A percentile compares a stretch with the other conserved stretches of the same genome.
Conservation (phyloP, 805 yeast genomes). For the Metschnikowia henanensis region DNA sequence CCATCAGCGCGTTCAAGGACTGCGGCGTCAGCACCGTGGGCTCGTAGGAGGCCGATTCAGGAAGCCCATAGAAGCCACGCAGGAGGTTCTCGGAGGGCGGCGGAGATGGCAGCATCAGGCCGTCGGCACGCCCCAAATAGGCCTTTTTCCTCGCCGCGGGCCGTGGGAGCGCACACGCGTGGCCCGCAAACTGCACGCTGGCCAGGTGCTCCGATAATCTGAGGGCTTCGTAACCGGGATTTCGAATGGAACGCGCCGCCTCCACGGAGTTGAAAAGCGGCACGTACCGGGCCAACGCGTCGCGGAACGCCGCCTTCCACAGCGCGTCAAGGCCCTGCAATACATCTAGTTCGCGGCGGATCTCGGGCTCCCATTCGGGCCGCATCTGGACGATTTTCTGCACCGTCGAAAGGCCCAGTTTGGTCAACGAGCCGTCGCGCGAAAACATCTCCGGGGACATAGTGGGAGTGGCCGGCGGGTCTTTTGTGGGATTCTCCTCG, state of each 20-base stretch:
- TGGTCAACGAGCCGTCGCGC: slow-evolving; percentile 32
- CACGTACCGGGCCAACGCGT: slow-evolving; percentile 31
- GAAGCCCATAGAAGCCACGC: not conserved
- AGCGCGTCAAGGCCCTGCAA: slow-evolving; percentile 27
- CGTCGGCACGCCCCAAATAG: not conserved
- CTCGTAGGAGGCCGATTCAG: not conserved
- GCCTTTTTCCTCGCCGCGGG: not conserved
- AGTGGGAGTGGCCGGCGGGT: too few relatives aligned
- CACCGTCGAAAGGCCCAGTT: slow-evolving; percentile 27
- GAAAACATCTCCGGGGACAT: slow-evolving; percentile 28
- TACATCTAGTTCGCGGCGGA: slow-evolving; percentile 26
- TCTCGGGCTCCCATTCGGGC: slow-evolving; percentile 38
- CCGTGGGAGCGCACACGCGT: slow-evolving; percentile 4
- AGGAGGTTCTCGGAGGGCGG: slow-evolving; percentile 3
- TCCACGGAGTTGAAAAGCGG: slow-evolving; percentile 30
- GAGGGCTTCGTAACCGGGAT: slow-evolving; percentile 31
- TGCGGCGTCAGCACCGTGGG: slow-evolving; percentile 6
- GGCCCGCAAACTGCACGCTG: slow-evolving; percentile 41
- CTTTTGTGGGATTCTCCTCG: too few relatives aligned
- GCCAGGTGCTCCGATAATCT: slow-evolving; percentile 37
- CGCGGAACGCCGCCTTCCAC: slow-evolving; percentile 32
- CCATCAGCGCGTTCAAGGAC: slow-evolving; percentile 8
- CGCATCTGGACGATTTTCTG: slow-evolving; percentile 23
- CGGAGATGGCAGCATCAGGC: slow-evolving; percentile 2
- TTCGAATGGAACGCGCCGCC: slow-evolving; percentile 22